A percentile compares a stretch with the other conserved stretches of the same genome.
phyloP scores from a whole-genome alignment of 1,139 yeast species.

The Magnusiomyces ingens region DNA sequence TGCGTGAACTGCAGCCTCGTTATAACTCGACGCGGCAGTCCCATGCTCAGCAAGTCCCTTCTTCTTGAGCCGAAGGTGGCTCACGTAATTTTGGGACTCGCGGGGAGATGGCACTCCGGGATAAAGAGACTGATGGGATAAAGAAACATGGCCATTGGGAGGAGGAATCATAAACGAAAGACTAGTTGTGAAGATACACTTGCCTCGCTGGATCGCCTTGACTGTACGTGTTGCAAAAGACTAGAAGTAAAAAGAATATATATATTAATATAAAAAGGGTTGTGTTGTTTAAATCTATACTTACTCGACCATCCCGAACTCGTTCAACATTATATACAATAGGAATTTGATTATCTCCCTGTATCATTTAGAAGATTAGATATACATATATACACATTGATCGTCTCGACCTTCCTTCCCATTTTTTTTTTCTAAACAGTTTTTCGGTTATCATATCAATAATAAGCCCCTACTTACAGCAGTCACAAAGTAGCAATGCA shows the following conservation, averaged over 20 bases:
- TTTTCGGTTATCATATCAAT: not conserved
- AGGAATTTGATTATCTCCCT: slow-evolving; percentile 44
- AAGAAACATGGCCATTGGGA: slow-evolving; percentile 12
- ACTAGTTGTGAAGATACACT: slow-evolving; percentile 46
- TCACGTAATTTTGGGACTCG: not conserved
- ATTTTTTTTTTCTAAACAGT: not conserved
- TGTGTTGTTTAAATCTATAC: not conserved
- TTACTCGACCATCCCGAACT: slow-evolving; percentile 50
- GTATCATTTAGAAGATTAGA: slow-evolving; percentile 28
- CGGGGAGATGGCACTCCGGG: slow-evolving; percentile 9
- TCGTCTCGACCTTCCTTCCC: too few relatives aligned
- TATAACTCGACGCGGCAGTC: not conserved
- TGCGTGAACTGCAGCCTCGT: not conserved
- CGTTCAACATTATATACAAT: slow-evolving; percentile 54
- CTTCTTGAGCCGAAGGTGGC: slow-evolving; percentile 7
- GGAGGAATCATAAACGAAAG: slow-evolving; percentile 41
- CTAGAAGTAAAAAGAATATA: slow-evolving; percentile 6
- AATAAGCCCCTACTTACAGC: slow-evolving; percentile 32
- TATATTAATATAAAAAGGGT: not conserved
- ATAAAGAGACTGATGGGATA: slow-evolving; percentile 23
- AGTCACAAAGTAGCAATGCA: slow-evolving; percentile 46
- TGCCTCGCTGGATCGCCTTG: slow-evolving; percentile 47
- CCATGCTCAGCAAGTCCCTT: not conserved
- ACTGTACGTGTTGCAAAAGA: slow-evolving; percentile 54
- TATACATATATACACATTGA: too few relatives aligned